phyloP scores from a whole-genome alignment of 441 rosid genomes.

The Manihot esculenta region DNA sequence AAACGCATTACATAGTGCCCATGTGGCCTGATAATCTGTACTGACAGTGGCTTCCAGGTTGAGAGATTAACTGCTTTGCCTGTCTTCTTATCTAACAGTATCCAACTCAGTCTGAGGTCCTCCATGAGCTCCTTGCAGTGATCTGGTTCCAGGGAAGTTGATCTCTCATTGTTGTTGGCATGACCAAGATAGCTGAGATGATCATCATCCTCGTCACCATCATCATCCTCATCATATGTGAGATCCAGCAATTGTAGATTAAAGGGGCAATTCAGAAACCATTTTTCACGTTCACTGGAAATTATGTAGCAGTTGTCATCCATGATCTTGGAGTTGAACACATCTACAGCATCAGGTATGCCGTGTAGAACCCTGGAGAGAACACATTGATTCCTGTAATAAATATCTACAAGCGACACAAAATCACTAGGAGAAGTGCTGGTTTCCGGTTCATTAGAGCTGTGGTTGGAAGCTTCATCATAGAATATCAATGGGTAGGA shows the following conservation, averaged over 20 bases:
- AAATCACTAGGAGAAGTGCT: conserved; percentile 23
- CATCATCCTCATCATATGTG: neutral
- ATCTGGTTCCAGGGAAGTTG: neutral
- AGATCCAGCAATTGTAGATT: conserved; percentile 16
- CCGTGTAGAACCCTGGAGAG: conserved; percentile 28
- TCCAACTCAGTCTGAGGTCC: conserved; percentile 38
- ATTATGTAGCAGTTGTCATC: neutral
- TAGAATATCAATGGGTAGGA: conserved; percentile 26
- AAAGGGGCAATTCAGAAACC: conserved; percentile 26
- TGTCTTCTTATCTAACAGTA: conserved; percentile 32
- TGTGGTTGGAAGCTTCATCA: neutral
- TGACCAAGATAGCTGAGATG: neutral
- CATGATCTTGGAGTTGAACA: neutral
- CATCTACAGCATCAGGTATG: conserved; percentile 12
- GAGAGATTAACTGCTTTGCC: conserved; percentile 40
- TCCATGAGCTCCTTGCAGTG: conserved; percentile 16
- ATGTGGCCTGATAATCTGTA: conserved; percentile 23
- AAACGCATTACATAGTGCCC: conserved; percentile 23
- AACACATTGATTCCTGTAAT: conserved; percentile 27
- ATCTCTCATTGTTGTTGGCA: too few relatives aligned
- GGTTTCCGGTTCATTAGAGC: neutral
- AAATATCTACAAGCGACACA: conserved; percentile 34
- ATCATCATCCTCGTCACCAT: neutral
- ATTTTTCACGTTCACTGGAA: conserved; percentile 5
- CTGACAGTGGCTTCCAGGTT: conserved; percentile 34